A percentile compares a stretch with the other conserved stretches of the same genome.
Evolutionary conservation across 768 basidiomycete genomes (phyloP).

Genomic region (Kwoniella newhampshirensis): DNA sequence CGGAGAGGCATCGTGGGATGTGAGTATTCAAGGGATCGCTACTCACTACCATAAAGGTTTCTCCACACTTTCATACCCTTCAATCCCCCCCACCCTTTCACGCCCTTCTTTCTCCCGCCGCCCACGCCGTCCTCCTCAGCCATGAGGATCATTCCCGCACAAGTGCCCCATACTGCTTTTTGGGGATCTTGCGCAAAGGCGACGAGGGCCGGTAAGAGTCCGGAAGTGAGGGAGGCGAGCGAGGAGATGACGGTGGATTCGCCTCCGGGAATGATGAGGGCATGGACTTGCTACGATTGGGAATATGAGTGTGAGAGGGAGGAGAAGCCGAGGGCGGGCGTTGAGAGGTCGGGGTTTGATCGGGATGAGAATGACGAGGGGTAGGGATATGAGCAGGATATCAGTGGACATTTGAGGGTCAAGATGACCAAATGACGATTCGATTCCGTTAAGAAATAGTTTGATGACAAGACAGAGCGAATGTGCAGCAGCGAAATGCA

Average conservation of each 20-base stretch:
- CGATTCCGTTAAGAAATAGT: too few relatives aligned
- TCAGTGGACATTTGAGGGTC: too few relatives aligned
- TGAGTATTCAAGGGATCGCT: conserved; percentile 11
- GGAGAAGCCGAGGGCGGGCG: neutral
- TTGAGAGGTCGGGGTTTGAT: too few relatives aligned
- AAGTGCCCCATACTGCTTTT: conserved; percentile 91
- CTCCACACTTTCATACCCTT: conserved; percentile 70
- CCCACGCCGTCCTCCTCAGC: conserved; percentile 64
- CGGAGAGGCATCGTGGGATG: neutral
- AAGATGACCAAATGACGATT: too few relatives aligned
- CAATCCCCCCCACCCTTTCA: conserved; percentile 74
- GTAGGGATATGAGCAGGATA: too few relatives aligned
- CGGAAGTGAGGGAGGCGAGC: conserved; percentile 68
- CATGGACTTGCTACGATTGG: conserved; percentile 62
- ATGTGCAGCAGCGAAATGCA: too few relatives aligned
- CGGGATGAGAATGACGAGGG: too few relatives aligned
- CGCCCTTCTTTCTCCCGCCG: conserved; percentile 68
- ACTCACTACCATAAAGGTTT: conserved; percentile 89
- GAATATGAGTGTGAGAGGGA: neutral
- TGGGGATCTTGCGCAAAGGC: conserved; percentile 61
- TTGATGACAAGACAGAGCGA: too few relatives aligned
- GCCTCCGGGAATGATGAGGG: conserved; percentile 90
- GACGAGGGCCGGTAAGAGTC: conserved; percentile 75
- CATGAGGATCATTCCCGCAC: conserved; percentile 89
- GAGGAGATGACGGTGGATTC: conserved; percentile 86